Evolutionary conservation across 257 asterid genomes (phyloP).

Genomic region (Rubia yunnanensis): DNA sequence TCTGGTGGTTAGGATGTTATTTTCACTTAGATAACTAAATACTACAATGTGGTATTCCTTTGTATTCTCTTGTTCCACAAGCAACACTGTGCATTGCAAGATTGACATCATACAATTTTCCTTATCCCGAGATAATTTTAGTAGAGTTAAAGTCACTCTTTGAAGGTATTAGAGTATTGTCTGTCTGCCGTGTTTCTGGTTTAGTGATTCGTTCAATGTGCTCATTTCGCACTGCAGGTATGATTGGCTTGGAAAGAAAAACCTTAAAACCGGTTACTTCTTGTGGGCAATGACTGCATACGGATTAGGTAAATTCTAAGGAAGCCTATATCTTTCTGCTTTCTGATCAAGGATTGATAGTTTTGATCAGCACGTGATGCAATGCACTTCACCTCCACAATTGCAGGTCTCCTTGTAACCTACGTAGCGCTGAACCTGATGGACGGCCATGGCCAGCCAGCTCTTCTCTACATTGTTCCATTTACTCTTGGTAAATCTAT

Average conservation of each 20-base stretch:
- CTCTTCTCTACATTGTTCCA: constrained; percentile 93
- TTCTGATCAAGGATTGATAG: background rate
- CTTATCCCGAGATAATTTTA: background rate
- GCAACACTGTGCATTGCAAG: background rate
- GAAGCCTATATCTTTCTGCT: background rate
- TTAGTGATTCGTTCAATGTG: background rate
- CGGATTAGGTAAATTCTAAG: constrained; percentile 51
- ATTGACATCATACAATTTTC: background rate
- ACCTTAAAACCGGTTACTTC: constrained; percentile 69
- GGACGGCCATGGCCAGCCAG: constrained; percentile 99
- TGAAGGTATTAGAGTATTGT: background rate
- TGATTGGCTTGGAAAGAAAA: constrained; percentile 81
- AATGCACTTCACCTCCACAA: background rate
- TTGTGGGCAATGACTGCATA: constrained; percentile 95
- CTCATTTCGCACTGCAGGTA: constrained; percentile 40
- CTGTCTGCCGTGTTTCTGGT: background rate
- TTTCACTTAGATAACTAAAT: background rate
- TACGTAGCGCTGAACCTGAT: constrained; percentile 87
- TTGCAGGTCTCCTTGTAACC: constrained; percentile 74
- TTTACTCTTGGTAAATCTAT: constrained; percentile 65
- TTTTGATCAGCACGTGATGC: background rate
- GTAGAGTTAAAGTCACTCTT: background rate
- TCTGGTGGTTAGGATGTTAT: background rate
- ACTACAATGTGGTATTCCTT: background rate
- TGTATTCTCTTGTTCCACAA: background rate